Percentiles rank a stretch among this genome's conserved stretches.
phyloP scores from a whole-genome alignment of 2,329 filamentous ascomycete genomes.

The Rutstroemia sp. region DNA sequence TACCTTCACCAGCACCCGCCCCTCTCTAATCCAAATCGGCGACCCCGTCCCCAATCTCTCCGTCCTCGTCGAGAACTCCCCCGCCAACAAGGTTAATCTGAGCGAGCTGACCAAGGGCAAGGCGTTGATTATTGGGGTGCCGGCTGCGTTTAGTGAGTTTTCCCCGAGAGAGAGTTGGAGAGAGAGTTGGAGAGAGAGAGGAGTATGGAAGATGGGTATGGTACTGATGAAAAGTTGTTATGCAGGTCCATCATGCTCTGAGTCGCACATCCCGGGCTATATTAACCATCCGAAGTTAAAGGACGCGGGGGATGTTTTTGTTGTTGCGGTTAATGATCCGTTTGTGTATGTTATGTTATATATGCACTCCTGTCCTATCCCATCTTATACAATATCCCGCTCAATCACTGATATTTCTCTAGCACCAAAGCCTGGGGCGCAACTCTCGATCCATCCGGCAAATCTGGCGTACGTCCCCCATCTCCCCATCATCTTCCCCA shows the following conservation, averaged over 20 bases:
- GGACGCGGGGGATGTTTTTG: conserved; percentile 76
- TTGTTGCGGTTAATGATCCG: conserved; percentile 87
- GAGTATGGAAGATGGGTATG: not conserved
- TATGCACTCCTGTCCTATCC: not conserved
- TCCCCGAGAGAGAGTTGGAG: not conserved
- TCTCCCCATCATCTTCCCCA: conserved; percentile 72
- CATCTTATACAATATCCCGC: not conserved
- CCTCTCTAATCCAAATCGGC: conserved; percentile 63
- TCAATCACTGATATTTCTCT: no score
- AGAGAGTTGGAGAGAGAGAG: no score
- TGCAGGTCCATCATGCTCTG: conserved; percentile 53
- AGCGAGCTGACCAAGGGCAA: conserved; percentile 64
- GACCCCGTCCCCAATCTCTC: conserved; percentile 72
- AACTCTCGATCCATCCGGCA: conserved; percentile 64
- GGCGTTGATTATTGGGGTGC: conserved; percentile 78
- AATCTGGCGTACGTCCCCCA: conserved; percentile 78
- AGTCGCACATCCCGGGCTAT: conserved; percentile 76
- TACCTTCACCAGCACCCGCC: conserved; percentile 57
- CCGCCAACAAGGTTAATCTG: conserved; percentile 85
- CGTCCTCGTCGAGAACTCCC: conserved; percentile 75
- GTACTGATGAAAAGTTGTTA: not conserved
- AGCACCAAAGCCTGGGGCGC: conserved; percentile 70
- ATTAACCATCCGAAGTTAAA: conserved; percentile 73
- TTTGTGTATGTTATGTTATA: conserved; percentile 65
- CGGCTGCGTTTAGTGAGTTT: conserved; percentile 60